Evolutionary conservation across 345 rosid genomes (phyloP).

Genomic region (Rhodamnia rubescens): DNA sequence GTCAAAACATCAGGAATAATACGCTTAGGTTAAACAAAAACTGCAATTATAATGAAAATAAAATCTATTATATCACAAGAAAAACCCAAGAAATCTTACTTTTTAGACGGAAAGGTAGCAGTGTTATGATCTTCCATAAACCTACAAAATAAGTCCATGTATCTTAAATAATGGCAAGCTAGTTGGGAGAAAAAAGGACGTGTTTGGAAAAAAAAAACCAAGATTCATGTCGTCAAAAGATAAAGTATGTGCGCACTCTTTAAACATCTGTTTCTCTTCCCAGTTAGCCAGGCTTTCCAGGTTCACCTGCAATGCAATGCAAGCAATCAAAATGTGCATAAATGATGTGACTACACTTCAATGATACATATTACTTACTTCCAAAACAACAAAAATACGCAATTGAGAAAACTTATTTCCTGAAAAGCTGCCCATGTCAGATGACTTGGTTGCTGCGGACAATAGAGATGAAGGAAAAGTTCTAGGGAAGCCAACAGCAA

Average conservation of each 20-base stretch:
- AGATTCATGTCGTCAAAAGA: background rate
- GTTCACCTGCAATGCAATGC: constrained; percentile 44
- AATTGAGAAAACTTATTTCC: background rate
- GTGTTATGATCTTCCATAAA: constrained; percentile 99
- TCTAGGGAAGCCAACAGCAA: background rate
- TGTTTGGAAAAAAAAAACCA: background rate
- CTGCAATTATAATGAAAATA: background rate
- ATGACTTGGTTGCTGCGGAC: background rate
- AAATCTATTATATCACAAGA: background rate
- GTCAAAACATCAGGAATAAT: background rate
- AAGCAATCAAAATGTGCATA: background rate
- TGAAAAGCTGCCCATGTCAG: background rate
- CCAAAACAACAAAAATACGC: background rate
- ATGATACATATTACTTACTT: background rate
- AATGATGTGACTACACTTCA: background rate
- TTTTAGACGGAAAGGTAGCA: constrained; percentile 92
- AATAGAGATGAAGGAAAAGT: background rate
- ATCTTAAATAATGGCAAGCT: background rate
- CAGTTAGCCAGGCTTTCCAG: constrained; percentile 85
- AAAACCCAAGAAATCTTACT: constrained; percentile 37
- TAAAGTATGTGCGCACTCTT: constrained; percentile 35
- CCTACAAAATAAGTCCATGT: constrained; percentile 23
- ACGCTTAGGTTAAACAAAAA: background rate
- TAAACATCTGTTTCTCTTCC: constrained; percentile 98
- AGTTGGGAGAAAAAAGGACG: background rate